Base-by-base conservation (phyloP, 176 grass and related monocot species). In the Oryza meyeriana region DNA sequence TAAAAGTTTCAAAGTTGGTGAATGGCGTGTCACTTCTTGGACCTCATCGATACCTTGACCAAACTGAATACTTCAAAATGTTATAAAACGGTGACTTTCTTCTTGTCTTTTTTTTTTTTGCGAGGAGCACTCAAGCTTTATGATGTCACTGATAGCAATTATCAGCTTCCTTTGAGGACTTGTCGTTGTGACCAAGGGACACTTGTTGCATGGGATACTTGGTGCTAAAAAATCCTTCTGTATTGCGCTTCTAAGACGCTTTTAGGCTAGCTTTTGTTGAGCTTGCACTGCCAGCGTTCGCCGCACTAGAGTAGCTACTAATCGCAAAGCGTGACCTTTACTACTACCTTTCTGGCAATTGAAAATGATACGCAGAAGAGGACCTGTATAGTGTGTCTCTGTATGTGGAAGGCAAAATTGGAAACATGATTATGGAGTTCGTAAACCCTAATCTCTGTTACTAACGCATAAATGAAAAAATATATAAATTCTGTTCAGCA, bases 161-260 rank as follows among this genome's bases (percentile, higher is more conserved):
- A 55, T 20, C 50, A 0, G 10, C n/a, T 45, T 30, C 48, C 69
- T 75, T 75, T 18, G 18, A 30, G 47, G 9, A 75, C 52, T 52
- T 64, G 34, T 48, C 35, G 8, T 27, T n/a, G 50, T 14, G 79
- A 55, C 39, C 5, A 10, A 78, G 26, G 27, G 36, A 63, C 79
- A 75, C 87, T 84, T 84, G 76, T 89, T 69, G 17, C 25, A 24
- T 25, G 71, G 50, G 22, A 40, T 69, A 20, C 35, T 27, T 44
- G 48, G 18, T 20, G 17, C 69, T 75, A 71, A 64, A 80, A 71
- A 64, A 80, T 40, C 32, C 69, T 80, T 85, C 14, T 10, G 22
- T 61, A 61, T 29, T 35, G 84, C 73, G 81, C 75, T 16, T 8
- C 33, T 75, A 7, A 69, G 12, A 32, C 26, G 76, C 81, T 58